Evolutionary conservation across 768 basidiomycete species (phyloP), one percentile per base, ranked within the genome.

Genomic region (Auricularia cornea): DNA sequence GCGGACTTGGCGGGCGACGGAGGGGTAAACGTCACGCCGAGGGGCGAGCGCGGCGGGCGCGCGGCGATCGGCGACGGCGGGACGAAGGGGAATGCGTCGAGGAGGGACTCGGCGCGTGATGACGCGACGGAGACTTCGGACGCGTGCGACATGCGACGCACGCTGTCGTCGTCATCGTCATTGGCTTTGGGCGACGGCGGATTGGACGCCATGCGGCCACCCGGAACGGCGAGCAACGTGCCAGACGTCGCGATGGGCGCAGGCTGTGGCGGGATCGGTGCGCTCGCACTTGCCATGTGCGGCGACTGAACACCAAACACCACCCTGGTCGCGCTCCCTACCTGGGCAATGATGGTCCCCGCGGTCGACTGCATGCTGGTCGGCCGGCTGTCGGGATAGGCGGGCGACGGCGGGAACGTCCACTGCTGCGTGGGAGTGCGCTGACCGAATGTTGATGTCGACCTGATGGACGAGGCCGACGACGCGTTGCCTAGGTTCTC

Each of bases 11-110:
- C 59, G 20, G 54, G 54, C 6, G 54, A 57, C 28, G 54, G 54
- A 14, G 54, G 54, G 3, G 54, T 57, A 30, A 57, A 57, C 28
- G 54, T 57, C 23, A 31, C 30, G 16, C 54, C 54, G 23, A 57
- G 54, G 26, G 90, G 89, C 23, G 90, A 91, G 63, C 85, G 84
- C 40, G 88, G 87, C 11, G 90, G 90, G 61, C 87, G 80, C 67
- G 89, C 84, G n/a, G 90, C 91, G 64, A 93, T 92, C 5, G 92
- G 92, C 8, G 90, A 92, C 1, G 92, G 92, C 28, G 92, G 92
- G 10, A 94, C 90, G 71, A 94, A 92, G 38, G 89, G 90, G 80
- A 94, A 94, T 16, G 84, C 87, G 73, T 92, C 91, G 30, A 93
- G 80, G 67, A 93, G 90, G 3, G 90, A 92, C 70, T 93, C 90